phyloP scores from a whole-genome alignment of 2,329 filamentous ascomycete genomes.

The Drechslera avenae region DNA sequence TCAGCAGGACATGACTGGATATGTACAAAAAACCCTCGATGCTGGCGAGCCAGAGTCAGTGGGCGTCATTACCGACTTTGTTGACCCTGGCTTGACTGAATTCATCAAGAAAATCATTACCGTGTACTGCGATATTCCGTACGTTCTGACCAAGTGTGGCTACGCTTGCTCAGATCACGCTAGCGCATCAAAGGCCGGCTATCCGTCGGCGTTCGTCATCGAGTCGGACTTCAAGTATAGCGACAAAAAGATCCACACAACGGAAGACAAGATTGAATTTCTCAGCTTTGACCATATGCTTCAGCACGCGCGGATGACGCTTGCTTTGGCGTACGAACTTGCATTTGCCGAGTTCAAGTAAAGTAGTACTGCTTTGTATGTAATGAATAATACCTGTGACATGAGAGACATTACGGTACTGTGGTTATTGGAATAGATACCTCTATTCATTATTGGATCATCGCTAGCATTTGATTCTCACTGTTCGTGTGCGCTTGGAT shows the following conservation, averaged over 20 bases:
- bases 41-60: slow-evolving; percentile 83
- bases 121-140: slow-evolving; percentile 87
- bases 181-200: slow-evolving; percentile 73
- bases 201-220: slow-evolving; percentile 76
- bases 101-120: slow-evolving; percentile 91
- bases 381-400: too few species aligned
- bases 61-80: slow-evolving; percentile 90
- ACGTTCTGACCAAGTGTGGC: slow-evolving; percentile 84
- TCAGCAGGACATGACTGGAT: slow-evolving; percentile 94
- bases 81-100: slow-evolving; percentile 78
- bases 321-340: slow-evolving; percentile 83
- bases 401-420: too few species aligned
- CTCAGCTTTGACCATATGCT: slow-evolving; percentile 89
- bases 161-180: slow-evolving; percentile 83
- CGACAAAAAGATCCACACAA: slow-evolving; percentile 72
- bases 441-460: too few species aligned
- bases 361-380: neutral
- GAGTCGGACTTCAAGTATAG: slow-evolving; percentile 70
- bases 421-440: too few species aligned
- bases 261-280: slow-evolving; percentile 72
- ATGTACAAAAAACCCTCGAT: slow-evolving; percentile 79
- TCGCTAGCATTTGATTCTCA: too few species aligned
- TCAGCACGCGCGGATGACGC: slow-evolving; percentile 83
- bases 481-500: too few species aligned
- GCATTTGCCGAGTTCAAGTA: slow-evolving; percentile 72